These are phyloP conservation scores for Nectriaceae sp. DNA, from an alignment of 2,329 filamentous ascomycete species.

Conservation along the genomic window DNA sequence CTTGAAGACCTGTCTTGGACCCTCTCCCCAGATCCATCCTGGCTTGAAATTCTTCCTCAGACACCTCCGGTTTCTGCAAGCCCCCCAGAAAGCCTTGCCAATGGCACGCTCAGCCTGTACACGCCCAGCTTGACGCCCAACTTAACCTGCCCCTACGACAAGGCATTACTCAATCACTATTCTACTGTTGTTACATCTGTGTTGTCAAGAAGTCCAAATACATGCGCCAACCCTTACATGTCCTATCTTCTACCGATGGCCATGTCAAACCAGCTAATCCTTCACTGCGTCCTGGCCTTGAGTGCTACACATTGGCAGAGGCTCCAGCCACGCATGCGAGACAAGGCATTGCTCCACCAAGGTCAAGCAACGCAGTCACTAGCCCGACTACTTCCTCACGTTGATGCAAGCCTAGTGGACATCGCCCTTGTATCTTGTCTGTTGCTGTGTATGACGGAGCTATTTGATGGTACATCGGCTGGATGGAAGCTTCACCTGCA, in stretches of 20 bases:
- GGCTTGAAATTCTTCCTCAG: slow-evolving; percentile 1
- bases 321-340: slow-evolving; percentile 32
- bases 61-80: slow-evolving; percentile 1
- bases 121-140: slow-evolving; percentile 27
- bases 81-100: background rate
- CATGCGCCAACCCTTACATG: slow-evolving; percentile 33
- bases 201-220: slow-evolving; percentile 31
- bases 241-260: slow-evolving; percentile 35
- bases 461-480: slow-evolving; percentile 43
- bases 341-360: slow-evolving; percentile 33
- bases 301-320: slow-evolving; percentile 38
- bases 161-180: slow-evolving; percentile 37
- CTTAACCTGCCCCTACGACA: slow-evolving; percentile 30
- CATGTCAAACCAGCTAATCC: slow-evolving; percentile 33
- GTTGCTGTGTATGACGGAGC: slow-evolving; percentile 43
- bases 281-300: slow-evolving; percentile 35
- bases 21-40: background rate
- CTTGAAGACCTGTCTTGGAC: slow-evolving; percentile 1
- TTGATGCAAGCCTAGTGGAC: slow-evolving; percentile 32
- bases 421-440: slow-evolving; percentile 43
- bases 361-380: slow-evolving; percentile 34
- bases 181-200: slow-evolving; percentile 35
- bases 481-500: slow-evolving; percentile 46
- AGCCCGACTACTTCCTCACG: slow-evolving; percentile 35
- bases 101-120: background rate